phyloP scores from a whole-genome alignment of 1,139 yeast genomes.

The Debaryomycetaceae sp. region DNA sequence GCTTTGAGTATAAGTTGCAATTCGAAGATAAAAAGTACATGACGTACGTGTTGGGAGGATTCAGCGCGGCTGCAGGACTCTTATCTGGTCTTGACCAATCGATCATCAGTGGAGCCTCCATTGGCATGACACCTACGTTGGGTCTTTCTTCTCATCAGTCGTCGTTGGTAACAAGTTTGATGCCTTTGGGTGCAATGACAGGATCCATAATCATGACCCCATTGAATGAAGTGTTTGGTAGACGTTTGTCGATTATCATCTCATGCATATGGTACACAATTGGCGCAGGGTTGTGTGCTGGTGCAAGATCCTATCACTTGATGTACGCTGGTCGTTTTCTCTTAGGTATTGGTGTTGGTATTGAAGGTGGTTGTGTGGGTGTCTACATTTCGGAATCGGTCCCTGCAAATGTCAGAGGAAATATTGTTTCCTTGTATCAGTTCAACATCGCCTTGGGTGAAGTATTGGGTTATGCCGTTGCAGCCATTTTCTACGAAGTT shows the following conservation, averaged over 20 bases:
- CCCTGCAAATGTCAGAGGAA: slow-evolving; percentile 56
- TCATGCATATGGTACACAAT: slow-evolving; percentile 56
- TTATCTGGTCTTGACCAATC: slow-evolving; percentile 58
- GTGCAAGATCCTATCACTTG: slow-evolving; percentile 35
- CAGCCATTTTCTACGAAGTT: slow-evolving; percentile 53
- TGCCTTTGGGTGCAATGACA: slow-evolving; percentile 60
- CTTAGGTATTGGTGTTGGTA: slow-evolving; percentile 57
- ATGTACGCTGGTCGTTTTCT: slow-evolving; percentile 56
- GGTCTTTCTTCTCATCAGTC: slow-evolving; percentile 29
- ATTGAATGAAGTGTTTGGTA: slow-evolving; percentile 47
- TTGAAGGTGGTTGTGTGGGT: slow-evolving; percentile 61
- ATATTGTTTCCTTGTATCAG: slow-evolving; percentile 54
- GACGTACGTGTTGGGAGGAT: slow-evolving; percentile 45
- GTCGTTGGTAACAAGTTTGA: slow-evolving; percentile 48
- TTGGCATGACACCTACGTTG: slow-evolving; percentile 43
- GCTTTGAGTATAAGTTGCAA: slow-evolving; percentile 22
- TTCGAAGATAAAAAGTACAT: slow-evolving; percentile 44
- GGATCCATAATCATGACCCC: slow-evolving; percentile 51
- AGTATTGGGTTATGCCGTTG: slow-evolving; percentile 53
- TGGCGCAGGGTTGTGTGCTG: slow-evolving; percentile 55
- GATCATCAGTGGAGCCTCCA: slow-evolving; percentile 55
- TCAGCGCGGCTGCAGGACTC: slow-evolving; percentile 58
- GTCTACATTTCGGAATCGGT: slow-evolving; percentile 58
- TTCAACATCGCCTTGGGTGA: slow-evolving; percentile 58
- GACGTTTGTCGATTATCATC: slow-evolving; percentile 48